Percentiles rank a stretch among this genome's conserved stretches.
phyloP scores from a whole-genome alignment of 179 eudicot species.

The Dionaea muscipula region DNA sequence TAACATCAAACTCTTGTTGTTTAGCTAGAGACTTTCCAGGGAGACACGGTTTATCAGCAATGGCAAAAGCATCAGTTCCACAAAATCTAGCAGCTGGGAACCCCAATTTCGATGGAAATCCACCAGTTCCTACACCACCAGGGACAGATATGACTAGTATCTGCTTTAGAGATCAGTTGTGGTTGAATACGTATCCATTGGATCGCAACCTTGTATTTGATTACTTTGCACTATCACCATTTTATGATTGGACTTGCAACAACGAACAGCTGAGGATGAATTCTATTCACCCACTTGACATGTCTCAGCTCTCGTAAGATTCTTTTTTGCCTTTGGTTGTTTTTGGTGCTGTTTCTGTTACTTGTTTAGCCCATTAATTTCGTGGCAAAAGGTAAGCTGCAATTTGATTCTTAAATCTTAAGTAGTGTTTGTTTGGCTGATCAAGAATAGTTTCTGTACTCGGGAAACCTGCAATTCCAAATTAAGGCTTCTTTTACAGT shows the following conservation, averaged over 20 bases:
- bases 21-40: background rate
- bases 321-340: background rate
- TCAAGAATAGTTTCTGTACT: background rate
- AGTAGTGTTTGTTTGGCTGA: background rate
- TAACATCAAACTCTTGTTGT: too few species aligned
- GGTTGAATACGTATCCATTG: constrained; percentile 74
- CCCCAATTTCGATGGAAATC: constrained; percentile 40
- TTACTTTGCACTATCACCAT: constrained; percentile 83
- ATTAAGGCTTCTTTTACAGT: background rate
- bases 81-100: constrained; percentile 29
- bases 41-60: constrained; percentile 8
- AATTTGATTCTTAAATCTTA: background rate
- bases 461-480: background rate
- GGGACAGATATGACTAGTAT: constrained; percentile 95
- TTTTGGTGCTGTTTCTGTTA: too few species aligned
- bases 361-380: too few species aligned
- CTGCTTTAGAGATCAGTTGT: constrained; percentile 80
- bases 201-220: constrained; percentile 81
- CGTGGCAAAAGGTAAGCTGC: too few species aligned
- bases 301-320: constrained; percentile 70
- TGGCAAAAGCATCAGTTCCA: constrained; percentile 59
- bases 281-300: constrained; percentile 74
- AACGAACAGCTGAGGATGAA: constrained; percentile 62
- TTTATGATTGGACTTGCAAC: constrained; percentile 70
- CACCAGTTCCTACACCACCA: constrained; percentile 46